Percentiles rank a stretch among this genome's conserved stretches.
These are phyloP conservation scores for Zalaria sp. DNA, from an alignment of 2,329 filamentous ascomycete species.

Conservation along the genomic window DNA sequence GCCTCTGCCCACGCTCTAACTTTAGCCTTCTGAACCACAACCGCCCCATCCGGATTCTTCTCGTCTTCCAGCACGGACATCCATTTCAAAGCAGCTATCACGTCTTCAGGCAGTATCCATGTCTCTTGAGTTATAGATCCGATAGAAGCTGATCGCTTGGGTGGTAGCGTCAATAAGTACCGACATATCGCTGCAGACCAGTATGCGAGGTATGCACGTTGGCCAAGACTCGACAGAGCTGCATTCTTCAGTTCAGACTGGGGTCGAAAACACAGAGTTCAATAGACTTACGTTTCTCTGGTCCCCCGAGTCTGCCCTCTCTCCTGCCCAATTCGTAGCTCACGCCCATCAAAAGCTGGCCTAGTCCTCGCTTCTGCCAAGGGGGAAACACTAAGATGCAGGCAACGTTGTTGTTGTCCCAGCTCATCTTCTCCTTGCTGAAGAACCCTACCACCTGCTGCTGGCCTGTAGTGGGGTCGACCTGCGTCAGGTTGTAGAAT, in stretches of 20 bases:
- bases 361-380: constrained; percentile 83
- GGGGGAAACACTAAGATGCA: constrained; percentile 94
- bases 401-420: constrained; percentile 96
- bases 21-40: constrained; percentile 40
- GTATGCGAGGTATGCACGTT: constrained; percentile 68
- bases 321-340: constrained; percentile 83
- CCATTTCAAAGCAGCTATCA: constrained; percentile 59
- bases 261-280: too few species aligned
- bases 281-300: constrained; percentile 54
- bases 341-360: constrained; percentile 77
- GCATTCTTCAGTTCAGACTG: background rate
- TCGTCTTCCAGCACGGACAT: constrained; percentile 56
- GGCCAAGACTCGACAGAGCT: constrained; percentile 70
- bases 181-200: constrained; percentile 76
- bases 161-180: constrained; percentile 35
- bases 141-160: constrained; percentile 45
- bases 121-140: constrained; percentile 61
- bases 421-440: constrained; percentile 96
- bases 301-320: constrained; percentile 74
- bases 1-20: constrained; percentile 53
- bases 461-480: constrained; percentile 28
- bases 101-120: constrained; percentile 76
- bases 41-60: constrained; percentile 36
- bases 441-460: constrained; percentile 82
- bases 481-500: constrained; percentile 82